Evolutionary conservation across 2,329 filamentous ascomycete genomes (phyloP).

Genomic region (Xylariaceae sp.): DNA sequence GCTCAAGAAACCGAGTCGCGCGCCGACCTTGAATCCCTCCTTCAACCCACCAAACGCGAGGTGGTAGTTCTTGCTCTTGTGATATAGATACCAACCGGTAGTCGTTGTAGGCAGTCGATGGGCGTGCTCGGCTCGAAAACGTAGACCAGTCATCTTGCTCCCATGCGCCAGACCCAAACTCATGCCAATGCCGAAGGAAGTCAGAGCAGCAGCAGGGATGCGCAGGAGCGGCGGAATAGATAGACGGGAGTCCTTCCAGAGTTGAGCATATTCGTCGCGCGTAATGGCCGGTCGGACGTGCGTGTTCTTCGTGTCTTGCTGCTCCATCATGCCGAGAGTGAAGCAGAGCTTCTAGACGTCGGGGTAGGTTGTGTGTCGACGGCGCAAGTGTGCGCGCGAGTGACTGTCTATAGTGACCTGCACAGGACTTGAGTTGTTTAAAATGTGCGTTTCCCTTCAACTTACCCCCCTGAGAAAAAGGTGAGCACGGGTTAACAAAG

Average conservation of each 20-base stretch:
- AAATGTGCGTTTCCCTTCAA: too few relatives aligned
- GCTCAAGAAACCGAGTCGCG: slow-evolving; percentile 65
- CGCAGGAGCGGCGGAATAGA: slow-evolving; percentile 62
- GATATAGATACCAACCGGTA: slow-evolving; percentile 95
- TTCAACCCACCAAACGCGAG: slow-evolving; percentile 69
- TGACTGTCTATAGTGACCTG: too few relatives aligned
- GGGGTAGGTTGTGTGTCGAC: neutral
- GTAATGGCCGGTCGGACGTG: slow-evolving; percentile 20
- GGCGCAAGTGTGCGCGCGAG: neutral
- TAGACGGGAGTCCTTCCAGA: slow-evolving; percentile 43
- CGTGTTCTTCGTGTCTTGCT: slow-evolving; percentile 4
- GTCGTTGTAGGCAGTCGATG: slow-evolving; percentile 82
- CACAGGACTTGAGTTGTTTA: too few relatives aligned
- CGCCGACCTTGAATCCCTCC: slow-evolving; percentile 72
- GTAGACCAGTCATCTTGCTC: slow-evolving; percentile 66
- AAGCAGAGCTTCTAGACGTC: neutral
- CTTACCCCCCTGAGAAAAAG: too few relatives aligned
- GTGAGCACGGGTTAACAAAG: too few relatives aligned
- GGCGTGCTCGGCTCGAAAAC: slow-evolving; percentile 92
- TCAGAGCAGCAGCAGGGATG: slow-evolving; percentile 57
- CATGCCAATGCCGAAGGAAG: slow-evolving; percentile 64
- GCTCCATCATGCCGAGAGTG: slow-evolving; percentile 17
- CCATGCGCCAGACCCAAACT: slow-evolving; percentile 67
- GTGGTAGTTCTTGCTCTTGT: slow-evolving; percentile 96
- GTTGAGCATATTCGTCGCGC: slow-evolving; percentile 32